Conservation (phyloP, 2,329 filamentous ascomycete genomes). For the Hymenoscyphus linearis region DNA sequence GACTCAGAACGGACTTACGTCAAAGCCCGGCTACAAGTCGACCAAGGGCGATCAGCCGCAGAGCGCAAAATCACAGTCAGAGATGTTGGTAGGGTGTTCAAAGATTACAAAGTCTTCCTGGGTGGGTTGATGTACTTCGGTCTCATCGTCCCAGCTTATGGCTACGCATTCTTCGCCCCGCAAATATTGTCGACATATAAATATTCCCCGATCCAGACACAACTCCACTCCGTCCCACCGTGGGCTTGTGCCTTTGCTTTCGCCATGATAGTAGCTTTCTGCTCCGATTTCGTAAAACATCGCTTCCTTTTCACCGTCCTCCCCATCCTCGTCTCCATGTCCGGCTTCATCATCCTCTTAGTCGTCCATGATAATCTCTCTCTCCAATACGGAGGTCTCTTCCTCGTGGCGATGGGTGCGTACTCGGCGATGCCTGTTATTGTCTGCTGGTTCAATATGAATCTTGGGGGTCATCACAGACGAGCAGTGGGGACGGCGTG, state of each 20-base stretch:
- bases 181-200: constrained; percentile 64
- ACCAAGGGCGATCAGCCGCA: constrained; percentile 62
- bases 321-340: constrained; percentile 63
- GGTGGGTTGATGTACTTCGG: constrained; percentile 80
- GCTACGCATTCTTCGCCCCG: constrained; percentile 73
- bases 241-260: constrained; percentile 74
- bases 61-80: constrained; percentile 54
- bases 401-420: constrained; percentile 72
- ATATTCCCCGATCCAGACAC: constrained; percentile 49
- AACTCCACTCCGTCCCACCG: constrained; percentile 47
- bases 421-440: constrained; percentile 90
- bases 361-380: constrained; percentile 60
- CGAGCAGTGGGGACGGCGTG: constrained; percentile 67
- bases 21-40: constrained; percentile 58
- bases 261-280: constrained; percentile 66
- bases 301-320: constrained; percentile 69
- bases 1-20: constrained; percentile 65
- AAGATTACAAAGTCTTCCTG: constrained; percentile 68
- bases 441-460: constrained; percentile 80
- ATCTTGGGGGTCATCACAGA: constrained; percentile 66
- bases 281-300: constrained; percentile 68
- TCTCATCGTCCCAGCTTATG: constrained; percentile 70
- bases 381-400: constrained; percentile 73
- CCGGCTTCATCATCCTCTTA: constrained; percentile 72
- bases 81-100: constrained; percentile 60